These are phyloP conservation scores for Parietaria judaica DNA, from an alignment of 306 rosid species.

Conservation along the genomic window DNA sequence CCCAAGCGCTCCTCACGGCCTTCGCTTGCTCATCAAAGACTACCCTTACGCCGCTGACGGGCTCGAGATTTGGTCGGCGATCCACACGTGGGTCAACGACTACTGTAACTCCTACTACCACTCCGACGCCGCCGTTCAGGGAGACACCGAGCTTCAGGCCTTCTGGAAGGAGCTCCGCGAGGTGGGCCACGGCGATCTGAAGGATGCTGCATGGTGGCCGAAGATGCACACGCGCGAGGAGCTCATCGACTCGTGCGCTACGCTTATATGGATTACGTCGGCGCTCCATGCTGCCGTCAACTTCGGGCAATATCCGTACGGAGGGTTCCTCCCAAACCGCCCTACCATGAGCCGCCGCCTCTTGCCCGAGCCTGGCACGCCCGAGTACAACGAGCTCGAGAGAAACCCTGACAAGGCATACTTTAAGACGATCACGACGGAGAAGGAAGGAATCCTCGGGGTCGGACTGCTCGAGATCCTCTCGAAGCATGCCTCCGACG, in stretches of 20 bases:
- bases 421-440: conserved; percentile 1
- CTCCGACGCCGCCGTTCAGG: not conserved
- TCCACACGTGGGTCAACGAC: conserved; percentile 1
- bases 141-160: conserved; percentile 5
- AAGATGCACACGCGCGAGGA: conserved; percentile 2
- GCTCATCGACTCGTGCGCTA: not conserved
- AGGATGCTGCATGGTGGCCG: conserved; percentile 3
- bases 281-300: conserved; percentile 7
- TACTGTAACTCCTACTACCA: not conserved
- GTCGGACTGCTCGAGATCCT: not conserved
- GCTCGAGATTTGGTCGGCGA: conserved; percentile 8
- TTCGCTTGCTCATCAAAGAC: conserved; percentile 4
- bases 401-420: not conserved
- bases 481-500: conserved; percentile 47
- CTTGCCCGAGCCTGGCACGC: conserved; percentile 1
- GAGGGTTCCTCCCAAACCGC: not conserved
- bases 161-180: conserved; percentile 8
- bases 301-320: conserved; percentile 7
- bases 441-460: not conserved
- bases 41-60: conserved; percentile 6
- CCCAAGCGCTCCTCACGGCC: not conserved
- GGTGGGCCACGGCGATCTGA: conserved; percentile 7
- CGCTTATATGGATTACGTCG: conserved; percentile 3
- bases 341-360: conserved; percentile 9
- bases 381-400: conserved; percentile 3